Evolutionary conservation across 176 grass and related monocot species (phyloP), one percentile per base, ranked within the genome.

Genomic region (Aegilops umbellulata): DNA sequence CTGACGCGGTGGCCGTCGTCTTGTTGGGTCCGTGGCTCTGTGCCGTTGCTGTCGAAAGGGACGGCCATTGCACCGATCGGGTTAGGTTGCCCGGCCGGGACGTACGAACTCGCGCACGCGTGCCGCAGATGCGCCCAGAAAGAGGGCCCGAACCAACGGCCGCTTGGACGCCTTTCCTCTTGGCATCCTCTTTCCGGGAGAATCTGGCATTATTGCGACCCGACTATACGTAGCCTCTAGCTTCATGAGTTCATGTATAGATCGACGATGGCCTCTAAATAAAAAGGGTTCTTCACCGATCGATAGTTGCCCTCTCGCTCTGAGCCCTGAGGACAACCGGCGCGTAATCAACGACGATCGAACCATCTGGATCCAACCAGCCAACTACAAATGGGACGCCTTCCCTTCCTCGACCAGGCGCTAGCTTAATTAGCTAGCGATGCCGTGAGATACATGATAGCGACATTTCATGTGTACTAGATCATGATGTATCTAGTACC

Each of bases 1-100:
- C 6, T 0, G 14, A 31, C 15, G 1, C 29, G 1, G 69, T 15
- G 36, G 36, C 7, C 69, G 69, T 24, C 69, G 25, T 41, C 35
- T 38, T 72, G 6, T 26, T 17, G 58, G 63, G 66, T 29, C 8
- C 14, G 47, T 53, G 49, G 16, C 49, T 51, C 31, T 39, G 76
- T 69, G 78, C 87, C 77, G 60, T 64, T 89, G 36, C 57, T 22
- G 84, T 80, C 89, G 89, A 87, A 90, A 90, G 89, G 27, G 79
- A 51, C 42, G 72, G 42, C 72, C 36, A 38, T 24, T n/a, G 12
- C 77, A 26, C 25, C 55, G 69, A 46, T 79, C 72, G 57, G 32
- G 88, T 80, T 78, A 84, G 81, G 76, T 79, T 22, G 27, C 19
- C 57, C 30, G 84, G 62, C 25, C 42, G 15, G 72, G 29, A 22